Evolutionary conservation across 78 protist genomes (phyloP).

Genomic region (Dictyostelium intermedium): DNA sequence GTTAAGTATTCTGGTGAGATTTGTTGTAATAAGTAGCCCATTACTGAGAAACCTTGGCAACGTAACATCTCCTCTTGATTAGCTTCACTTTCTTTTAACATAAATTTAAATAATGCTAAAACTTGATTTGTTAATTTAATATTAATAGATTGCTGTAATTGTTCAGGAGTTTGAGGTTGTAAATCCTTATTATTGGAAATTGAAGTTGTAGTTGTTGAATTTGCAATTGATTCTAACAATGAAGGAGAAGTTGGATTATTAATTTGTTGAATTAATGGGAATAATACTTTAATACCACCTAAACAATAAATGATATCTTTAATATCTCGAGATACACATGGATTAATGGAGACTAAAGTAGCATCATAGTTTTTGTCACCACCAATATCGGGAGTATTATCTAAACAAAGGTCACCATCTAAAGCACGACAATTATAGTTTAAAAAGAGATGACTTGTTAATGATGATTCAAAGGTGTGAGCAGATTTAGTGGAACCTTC

Average conservation of each 20-base stretch:
- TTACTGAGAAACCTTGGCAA: slow-evolving; percentile 40
- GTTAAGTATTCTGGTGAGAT: slow-evolving; percentile 52
- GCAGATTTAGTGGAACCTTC: slow-evolving; percentile 12
- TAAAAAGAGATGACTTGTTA: slow-evolving; percentile 38
- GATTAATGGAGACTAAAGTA: slow-evolving; percentile 47
- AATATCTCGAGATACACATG: slow-evolving; percentile 64
- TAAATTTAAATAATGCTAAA: slow-evolving; percentile 44
- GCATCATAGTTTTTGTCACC: slow-evolving; percentile 69
- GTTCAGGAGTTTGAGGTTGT: background rate
- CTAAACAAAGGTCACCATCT: slow-evolving; percentile 73
- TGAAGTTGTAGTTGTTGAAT: background rate
- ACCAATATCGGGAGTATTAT: slow-evolving; percentile 51
- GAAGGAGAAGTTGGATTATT: background rate
- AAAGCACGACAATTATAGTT: slow-evolving; percentile 74
- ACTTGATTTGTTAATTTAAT: slow-evolving; percentile 44
- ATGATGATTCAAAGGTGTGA: slow-evolving; percentile 30
- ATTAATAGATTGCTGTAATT: background rate
- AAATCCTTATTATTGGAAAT: background rate
- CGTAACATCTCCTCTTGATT: slow-evolving; percentile 76
- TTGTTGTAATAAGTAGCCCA: slow-evolving; percentile 32
- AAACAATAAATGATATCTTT: slow-evolving; percentile 76
- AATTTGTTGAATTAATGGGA: slow-evolving; percentile 52
- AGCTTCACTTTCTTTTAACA: slow-evolving; percentile 63
- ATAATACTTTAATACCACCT: slow-evolving; percentile 67
- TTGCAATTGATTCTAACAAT: background rate